Evolutionary conservation across 1,284 basidiomycete genomes (phyloP).

Genomic region (Rhodotorula sp.): DNA sequence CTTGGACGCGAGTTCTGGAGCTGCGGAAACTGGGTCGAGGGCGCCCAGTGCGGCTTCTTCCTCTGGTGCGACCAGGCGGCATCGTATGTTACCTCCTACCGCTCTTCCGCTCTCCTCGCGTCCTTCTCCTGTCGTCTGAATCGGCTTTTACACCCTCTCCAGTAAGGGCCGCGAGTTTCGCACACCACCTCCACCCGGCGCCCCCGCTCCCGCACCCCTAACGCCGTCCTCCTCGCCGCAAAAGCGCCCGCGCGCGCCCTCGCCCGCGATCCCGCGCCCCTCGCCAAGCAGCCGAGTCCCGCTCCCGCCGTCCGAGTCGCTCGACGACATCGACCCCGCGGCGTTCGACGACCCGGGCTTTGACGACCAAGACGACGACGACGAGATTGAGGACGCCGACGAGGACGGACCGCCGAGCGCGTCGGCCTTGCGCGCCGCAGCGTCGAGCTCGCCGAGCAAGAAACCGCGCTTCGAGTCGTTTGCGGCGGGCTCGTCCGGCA

Average conservation of each 20-base stretch:
- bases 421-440: neutral
- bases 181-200: constrained; percentile 15
- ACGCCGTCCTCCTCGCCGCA: constrained; percentile 7
- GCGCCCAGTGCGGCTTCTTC: constrained; percentile 16
- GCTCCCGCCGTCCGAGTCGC: neutral
- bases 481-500: neutral
- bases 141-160: neutral
- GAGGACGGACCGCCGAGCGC: neutral
- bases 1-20: constrained; percentile 28
- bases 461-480: constrained; percentile 24
- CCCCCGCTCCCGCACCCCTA: neutral
- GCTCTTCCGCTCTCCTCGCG: too few relatives aligned
- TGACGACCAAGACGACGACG: constrained; percentile 1
- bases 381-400: constrained; percentile 21
- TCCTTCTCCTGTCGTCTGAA: too few relatives aligned
- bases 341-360: constrained; percentile 25
- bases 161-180: constrained; percentile 16
- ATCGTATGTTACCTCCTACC: neutral
- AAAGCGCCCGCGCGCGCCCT: constrained; percentile 11
- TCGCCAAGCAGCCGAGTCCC: neutral
- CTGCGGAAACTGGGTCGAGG: constrained; percentile 27
- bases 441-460: constrained; percentile 4
- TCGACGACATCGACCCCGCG: neutral
- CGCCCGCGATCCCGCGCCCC: neutral
- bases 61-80: constrained; percentile 23